phyloP scores from a whole-genome alignment of 129 eudicot genomes.

The Daucus carota region DH1_v3.0 NC_030383.2:50910001-50910500 shows the following conservation, averaged over 20 bases:
- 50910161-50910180: constrained; percentile 95
- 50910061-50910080: background rate
- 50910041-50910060: constrained; percentile 28
- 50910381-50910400: constrained; percentile 96
- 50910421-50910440: constrained; percentile 78
- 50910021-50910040: constrained; percentile 98
- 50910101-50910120: constrained; percentile 19
- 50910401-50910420: constrained; percentile 83
- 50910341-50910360: constrained; percentile 91
- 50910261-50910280: no score
- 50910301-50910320: constrained; percentile 94
- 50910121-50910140: constrained; percentile 99
- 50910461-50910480: constrained; percentile 61
- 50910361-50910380: constrained; percentile 99
- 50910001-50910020: constrained; percentile 77
- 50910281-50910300: no score
- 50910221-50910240: constrained; percentile 49
- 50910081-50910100: background rate
- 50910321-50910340: constrained; percentile 96
- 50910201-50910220: constrained; percentile 87
- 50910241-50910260: no score
- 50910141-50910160: constrained; percentile 92
- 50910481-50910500: constrained; percentile 41
- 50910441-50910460: constrained; percentile 99
- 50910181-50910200: constrained; percentile 94